Evolutionary conservation across 2,329 filamentous ascomycete species (phyloP).

Genomic region (Hirsutella rhossiliensis): DNA sequence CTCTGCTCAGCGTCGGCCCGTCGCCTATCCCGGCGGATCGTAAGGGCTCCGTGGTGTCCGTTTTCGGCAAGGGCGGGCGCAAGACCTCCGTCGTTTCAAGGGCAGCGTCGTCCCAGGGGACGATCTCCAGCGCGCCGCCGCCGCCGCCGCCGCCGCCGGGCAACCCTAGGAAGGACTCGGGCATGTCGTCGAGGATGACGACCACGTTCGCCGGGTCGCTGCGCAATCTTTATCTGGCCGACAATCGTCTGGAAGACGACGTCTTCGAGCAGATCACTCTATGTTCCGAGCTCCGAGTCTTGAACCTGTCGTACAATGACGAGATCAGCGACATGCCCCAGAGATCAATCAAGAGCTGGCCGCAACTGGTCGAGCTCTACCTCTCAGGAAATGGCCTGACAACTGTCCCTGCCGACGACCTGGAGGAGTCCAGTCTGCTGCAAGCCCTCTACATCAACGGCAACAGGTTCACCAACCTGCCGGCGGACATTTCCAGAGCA

Average conservation of each 20-base stretch:
- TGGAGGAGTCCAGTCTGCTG: slow-evolving; percentile 79
- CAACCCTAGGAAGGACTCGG: slow-evolving; percentile 72
- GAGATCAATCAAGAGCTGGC: slow-evolving; percentile 79
- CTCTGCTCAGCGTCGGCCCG: slow-evolving; percentile 61
- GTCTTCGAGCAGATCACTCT: slow-evolving; percentile 85
- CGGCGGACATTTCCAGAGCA: slow-evolving; percentile 88
- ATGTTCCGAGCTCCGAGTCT: slow-evolving; percentile 69
- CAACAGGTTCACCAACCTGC: slow-evolving; percentile 94
- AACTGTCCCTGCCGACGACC: slow-evolving; percentile 80
- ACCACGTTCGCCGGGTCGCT: slow-evolving; percentile 84
- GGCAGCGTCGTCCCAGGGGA: slow-evolving; percentile 32
- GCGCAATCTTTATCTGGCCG: slow-evolving; percentile 74
- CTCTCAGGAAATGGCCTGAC: slow-evolving; percentile 91
- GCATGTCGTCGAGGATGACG: slow-evolving; percentile 63
- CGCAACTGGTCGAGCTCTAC: slow-evolving; percentile 81
- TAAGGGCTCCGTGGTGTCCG: slow-evolving; percentile 76
- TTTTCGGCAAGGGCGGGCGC: slow-evolving; percentile 65
- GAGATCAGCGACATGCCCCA: slow-evolving; percentile 79
- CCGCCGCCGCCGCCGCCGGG: slow-evolving; percentile 41
- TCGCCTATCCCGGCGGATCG: slow-evolving; percentile 56
- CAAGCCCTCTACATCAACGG: slow-evolving; percentile 91
- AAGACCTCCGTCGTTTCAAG: slow-evolving; percentile 77
- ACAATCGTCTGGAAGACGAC: slow-evolving; percentile 89
- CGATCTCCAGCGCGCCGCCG: slow-evolving; percentile 32
- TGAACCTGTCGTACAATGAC: slow-evolving; percentile 93